These are phyloP conservation scores for Nicotiana sylvestris DNA, from an alignment of 257 asterid species.

Conservation along the genomic window DNA sequence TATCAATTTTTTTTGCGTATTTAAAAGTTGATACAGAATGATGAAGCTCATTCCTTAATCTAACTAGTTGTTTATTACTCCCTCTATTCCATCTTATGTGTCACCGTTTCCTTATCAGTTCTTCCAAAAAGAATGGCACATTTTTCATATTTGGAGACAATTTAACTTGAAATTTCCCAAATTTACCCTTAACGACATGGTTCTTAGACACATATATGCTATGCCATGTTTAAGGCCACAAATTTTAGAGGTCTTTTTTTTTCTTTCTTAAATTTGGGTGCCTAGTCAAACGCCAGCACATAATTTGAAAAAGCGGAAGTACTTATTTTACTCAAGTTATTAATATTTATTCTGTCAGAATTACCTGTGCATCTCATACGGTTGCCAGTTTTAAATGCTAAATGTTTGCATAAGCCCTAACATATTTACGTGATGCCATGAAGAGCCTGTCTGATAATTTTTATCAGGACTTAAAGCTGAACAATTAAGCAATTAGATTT, in stretches of 20 bases:
- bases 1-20: neutral
- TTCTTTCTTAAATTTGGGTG: no score
- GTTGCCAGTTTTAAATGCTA: neutral
- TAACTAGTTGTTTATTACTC: neutral
- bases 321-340: neutral
- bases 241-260: no score
- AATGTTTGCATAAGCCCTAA: neutral
- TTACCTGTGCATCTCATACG: conserved; percentile 2
- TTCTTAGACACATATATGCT: no score
- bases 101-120: no score
- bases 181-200: no score
- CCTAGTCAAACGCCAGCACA: no score
- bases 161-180: no score
- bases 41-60: neutral
- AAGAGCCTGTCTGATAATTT: neutral
- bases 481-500: neutral
- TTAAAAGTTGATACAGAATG: neutral
- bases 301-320: no score
- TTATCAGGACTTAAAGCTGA: neutral
- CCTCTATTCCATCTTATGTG: no score
- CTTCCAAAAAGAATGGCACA: no score
- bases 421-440: neutral
- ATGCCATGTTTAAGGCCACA: no score
- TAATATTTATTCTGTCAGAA: neutral
- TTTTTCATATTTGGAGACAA: no score